Percentiles rank a stretch among this genome's conserved stretches.
phyloP scores from a whole-genome alignment of 1,284 basidiomycete genomes.

The Rhodotorula mucilaginosa region DNA sequence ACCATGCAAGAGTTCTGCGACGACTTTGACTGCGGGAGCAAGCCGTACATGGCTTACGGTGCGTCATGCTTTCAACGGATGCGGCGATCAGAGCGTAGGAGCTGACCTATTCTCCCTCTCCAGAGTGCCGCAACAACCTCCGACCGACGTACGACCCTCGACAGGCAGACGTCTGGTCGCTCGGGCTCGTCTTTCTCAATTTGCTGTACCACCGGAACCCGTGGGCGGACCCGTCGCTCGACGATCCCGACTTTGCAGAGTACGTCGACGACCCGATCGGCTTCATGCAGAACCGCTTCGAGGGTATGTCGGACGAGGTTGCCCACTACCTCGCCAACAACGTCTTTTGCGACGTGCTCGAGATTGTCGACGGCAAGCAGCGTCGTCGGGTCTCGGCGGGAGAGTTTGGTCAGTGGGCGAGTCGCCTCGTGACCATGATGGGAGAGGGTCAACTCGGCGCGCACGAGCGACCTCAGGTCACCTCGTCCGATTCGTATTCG shows the following conservation, averaged over 20 bases:
- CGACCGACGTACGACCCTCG: slow-evolving; percentile 88
- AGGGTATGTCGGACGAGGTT: slow-evolving; percentile 82
- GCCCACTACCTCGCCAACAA: slow-evolving; percentile 80
- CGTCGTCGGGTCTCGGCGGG: slow-evolving; percentile 65
- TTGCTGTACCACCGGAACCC: slow-evolving; percentile 98
- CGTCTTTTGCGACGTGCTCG: slow-evolving; percentile 79
- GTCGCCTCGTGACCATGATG: slow-evolving; percentile 64
- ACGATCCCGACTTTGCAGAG: slow-evolving; percentile 70
- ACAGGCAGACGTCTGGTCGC: slow-evolving; percentile 96
- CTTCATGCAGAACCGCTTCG: slow-evolving; percentile 86
- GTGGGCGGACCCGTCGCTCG: slow-evolving; percentile 86
- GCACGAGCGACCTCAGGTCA: slow-evolving; percentile 8
- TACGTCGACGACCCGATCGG: slow-evolving; percentile 75
- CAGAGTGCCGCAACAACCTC: slow-evolving; percentile 96
- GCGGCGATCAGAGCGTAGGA: too few relatives aligned
- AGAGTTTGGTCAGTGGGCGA: slow-evolving; percentile 84
- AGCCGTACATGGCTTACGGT: slow-evolving; percentile 98
- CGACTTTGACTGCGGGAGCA: slow-evolving; percentile 98
- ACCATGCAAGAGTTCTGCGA: slow-evolving; percentile 82
- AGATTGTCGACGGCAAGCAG: slow-evolving; percentile 51
- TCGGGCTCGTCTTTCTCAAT: slow-evolving; percentile 97
- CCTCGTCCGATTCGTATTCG: slow-evolving; percentile 8
- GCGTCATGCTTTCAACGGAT: slow-evolving; percentile 42
- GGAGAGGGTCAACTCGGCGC: slow-evolving; percentile 28
- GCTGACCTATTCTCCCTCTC: not conserved